Evolutionary conservation across 2,329 filamentous ascomycete genomes (phyloP).

Genomic region (Botrytis galanthina): DNA sequence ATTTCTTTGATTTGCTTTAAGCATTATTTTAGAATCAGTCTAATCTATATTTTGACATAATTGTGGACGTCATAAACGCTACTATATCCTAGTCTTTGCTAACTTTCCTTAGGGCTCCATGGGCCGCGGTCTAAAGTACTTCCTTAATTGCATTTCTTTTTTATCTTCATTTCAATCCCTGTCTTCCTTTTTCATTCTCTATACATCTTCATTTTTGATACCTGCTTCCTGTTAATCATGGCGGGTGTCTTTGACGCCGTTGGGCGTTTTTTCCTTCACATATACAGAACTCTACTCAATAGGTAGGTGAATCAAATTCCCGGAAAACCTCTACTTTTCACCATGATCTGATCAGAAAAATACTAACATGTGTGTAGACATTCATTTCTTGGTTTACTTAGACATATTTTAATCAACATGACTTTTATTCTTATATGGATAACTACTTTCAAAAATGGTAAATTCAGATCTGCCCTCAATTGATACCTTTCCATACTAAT

Average conservation of each 20-base stretch:
- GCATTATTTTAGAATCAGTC: not conserved
- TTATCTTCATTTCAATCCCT: not conserved
- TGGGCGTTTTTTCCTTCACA: constrained; percentile 31
- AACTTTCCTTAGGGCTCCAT: constrained; percentile 1
- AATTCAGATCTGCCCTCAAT: not conserved
- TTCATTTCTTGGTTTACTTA: constrained; percentile 33
- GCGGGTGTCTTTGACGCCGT: constrained; percentile 23
- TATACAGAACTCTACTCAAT: constrained; percentile 34
- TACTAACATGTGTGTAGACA: constrained; percentile 26
- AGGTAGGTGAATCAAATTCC: constrained; percentile 23
- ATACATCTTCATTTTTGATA: not conserved
- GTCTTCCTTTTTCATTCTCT: not conserved
- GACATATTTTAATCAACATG: constrained; percentile 35
- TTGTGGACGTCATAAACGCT: constrained; percentile 9
- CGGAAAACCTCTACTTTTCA: not conserved
- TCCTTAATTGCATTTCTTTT: not conserved
- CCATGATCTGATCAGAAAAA: not conserved
- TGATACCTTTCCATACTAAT: not conserved
- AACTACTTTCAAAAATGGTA: constrained; percentile 37
- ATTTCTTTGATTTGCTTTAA: not conserved
- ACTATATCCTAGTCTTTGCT: not conserved
- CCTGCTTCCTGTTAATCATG: constrained; percentile 19
- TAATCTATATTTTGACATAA: not conserved
- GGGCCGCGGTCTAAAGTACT: not conserved
- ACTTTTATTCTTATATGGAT: constrained; percentile 36